Base-by-base conservation (phyloP, 2,329 filamentous ascomycete genomes). In the Sporothrix protearum region DNA sequence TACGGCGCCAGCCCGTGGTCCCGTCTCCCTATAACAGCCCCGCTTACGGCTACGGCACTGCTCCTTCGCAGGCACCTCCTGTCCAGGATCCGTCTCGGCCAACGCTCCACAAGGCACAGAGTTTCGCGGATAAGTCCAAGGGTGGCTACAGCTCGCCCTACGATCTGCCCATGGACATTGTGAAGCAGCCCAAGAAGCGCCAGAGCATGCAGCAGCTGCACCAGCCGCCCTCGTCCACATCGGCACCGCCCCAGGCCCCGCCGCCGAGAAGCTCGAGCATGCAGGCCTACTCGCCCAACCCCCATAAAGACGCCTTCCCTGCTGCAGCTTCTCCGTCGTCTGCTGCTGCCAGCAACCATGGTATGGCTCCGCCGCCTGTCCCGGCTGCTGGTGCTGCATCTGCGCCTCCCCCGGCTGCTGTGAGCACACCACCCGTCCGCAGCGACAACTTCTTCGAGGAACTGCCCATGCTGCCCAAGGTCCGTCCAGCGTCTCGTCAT, bases 61-160 rank as follows among this genome's bases (percentile, higher is more conserved):
- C 71, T 2, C 59, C 69, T 1, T 73, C 80, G 51, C 49, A 42
- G 22, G 12, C 51, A 10, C 76, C 77, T 22, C 28, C 63, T 1
- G 25, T 39, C 73, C 76, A 86, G 72, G 64, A 69, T 25, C 36
- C 69, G 30, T 8, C 22, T n/a, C 71, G 66, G 14, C 64, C 63
- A 12, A 36, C 71, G 2, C 64, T 66, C 16, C 49, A 47, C 39
- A 89, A 89, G 80, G 85, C 88, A 0, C 89, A 96, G 78, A 98
- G 95, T 80, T 99, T 97, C 80, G 93, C 88, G 6, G 91, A 95
- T 80, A 96, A 96, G 80, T 84, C 93, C 2, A 98, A 97, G 81
- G 92, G 92, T 71, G 94, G 95, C 8, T 99, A 99, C 79, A 87
- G 91, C 66, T 98, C 95, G 25, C 96, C 96, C 0, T 99, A 97